Evolutionary conservation across 31 red algal species (phyloP).

Genomic region (Odonthalia washingtoniensis): DNA sequence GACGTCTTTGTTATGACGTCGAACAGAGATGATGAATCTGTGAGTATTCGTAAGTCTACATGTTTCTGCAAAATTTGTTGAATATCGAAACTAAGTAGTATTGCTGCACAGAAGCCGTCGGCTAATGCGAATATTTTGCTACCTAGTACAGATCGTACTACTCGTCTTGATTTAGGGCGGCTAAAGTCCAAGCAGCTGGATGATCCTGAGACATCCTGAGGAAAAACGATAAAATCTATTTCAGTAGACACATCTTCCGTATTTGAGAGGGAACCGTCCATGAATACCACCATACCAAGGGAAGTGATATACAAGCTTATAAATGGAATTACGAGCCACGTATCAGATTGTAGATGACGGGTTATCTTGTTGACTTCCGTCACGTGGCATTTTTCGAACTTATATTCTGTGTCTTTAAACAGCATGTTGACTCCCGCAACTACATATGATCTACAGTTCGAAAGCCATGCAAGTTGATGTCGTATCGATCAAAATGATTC

Average conservation of each 20-base stretch:
- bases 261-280: slow-evolving; percentile 25
- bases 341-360: neutral
- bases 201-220: neutral
- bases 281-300: neutral
- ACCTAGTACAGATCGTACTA: slow-evolving; percentile 17
- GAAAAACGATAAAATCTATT: slow-evolving; percentile 22
- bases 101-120: slow-evolving; percentile 20
- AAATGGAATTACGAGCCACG: neutral
- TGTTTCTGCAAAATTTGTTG: neutral
- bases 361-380: neutral
- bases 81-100: neutral
- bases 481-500: neutral
- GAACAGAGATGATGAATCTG: slow-evolving; percentile 37
- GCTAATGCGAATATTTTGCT: slow-evolving; percentile 31
- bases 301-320: neutral
- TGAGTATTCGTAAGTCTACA: slow-evolving; percentile 23
- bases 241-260: neutral
- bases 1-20: slow-evolving; percentile 23
- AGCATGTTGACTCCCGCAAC: neutral
- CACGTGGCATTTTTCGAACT: neutral
- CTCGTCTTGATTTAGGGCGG: slow-evolving; percentile 2
- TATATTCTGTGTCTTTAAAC: neutral
- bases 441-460: neutral
- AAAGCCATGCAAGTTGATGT: neutral
- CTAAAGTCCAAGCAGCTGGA: neutral